Evolutionary conservation across 1,139 yeast species (phyloP).

Genomic region (Blastobotrys proliferans): DNA sequence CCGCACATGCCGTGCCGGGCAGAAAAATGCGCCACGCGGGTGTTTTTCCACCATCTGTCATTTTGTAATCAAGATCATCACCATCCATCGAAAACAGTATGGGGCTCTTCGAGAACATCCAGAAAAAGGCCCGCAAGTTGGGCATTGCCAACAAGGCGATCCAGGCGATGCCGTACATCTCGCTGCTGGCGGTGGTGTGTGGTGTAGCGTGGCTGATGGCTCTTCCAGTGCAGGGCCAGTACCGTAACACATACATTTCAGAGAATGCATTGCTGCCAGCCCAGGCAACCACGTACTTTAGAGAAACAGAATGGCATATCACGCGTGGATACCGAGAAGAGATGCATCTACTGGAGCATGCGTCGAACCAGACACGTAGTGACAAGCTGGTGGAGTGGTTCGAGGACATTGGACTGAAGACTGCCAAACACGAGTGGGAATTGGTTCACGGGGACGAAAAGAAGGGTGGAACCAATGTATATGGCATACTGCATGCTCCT

Average conservation of each 20-base stretch:
- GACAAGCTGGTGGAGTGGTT: slow-evolving; percentile 56
- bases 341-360: slow-evolving; percentile 37
- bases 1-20: too few relatives aligned
- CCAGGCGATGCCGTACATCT: slow-evolving; percentile 51
- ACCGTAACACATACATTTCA: slow-evolving; percentile 76
- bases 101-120: slow-evolving; percentile 38
- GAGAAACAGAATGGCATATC: slow-evolving; percentile 93
- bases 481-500: slow-evolving; percentile 87
- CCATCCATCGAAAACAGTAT: slow-evolving; percentile 23
- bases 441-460: slow-evolving; percentile 35
- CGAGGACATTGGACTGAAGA: slow-evolving; percentile 65
- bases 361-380: slow-evolving; percentile 40
- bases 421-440: slow-evolving; percentile 46
- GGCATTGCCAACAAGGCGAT: slow-evolving; percentile 31
- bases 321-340: slow-evolving; percentile 80
- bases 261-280: slow-evolving; percentile 98
- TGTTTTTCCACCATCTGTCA: too few relatives aligned
- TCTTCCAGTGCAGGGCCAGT: slow-evolving; percentile 79
- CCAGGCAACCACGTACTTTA: slow-evolving; percentile 85
- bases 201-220: slow-evolving; percentile 66
- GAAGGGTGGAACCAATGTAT: slow-evolving; percentile 53
- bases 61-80: too few relatives aligned
- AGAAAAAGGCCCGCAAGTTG: slow-evolving; percentile 28
- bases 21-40: too few relatives aligned
- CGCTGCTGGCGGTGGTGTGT: slow-evolving; percentile 54